Percentiles rank a stretch among this genome's conserved stretches.
Evolutionary conservation across 1,139 yeast species (phyloP).

Genomic region (Magnusiomyces sp.): DNA sequence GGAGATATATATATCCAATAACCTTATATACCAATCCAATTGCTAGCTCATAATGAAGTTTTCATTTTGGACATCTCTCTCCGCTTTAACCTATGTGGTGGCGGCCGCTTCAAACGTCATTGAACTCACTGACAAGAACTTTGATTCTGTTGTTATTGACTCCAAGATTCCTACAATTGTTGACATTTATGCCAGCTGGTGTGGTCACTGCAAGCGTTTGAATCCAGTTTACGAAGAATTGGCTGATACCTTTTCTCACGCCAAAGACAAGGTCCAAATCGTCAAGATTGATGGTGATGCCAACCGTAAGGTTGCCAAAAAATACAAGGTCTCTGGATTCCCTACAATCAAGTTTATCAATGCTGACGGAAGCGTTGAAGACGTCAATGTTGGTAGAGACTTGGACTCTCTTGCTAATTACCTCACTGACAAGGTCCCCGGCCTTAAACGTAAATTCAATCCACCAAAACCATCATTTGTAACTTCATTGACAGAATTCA

Average conservation of each 20-base stretch:
- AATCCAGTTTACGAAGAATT: slow-evolving; percentile 60
- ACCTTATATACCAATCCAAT: too few relatives aligned
- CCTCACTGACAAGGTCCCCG: slow-evolving; percentile 42
- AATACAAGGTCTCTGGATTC: slow-evolving; percentile 51
- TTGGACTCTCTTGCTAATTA: slow-evolving; percentile 38
- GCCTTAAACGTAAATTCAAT: slow-evolving; percentile 27
- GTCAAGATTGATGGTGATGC: slow-evolving; percentile 60
- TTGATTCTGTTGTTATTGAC: slow-evolving; percentile 46
- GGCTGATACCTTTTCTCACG: slow-evolving; percentile 42
- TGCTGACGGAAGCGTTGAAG: slow-evolving; percentile 28
- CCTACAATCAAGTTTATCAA: slow-evolving; percentile 56
- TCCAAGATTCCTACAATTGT: slow-evolving; percentile 59
- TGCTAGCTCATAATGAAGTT: too few relatives aligned
- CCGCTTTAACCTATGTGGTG: too few relatives aligned
- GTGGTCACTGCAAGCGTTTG: slow-evolving; percentile 66
- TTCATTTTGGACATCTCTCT: too few relatives aligned
- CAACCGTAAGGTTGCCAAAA: slow-evolving; percentile 45
- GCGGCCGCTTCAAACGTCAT: slow-evolving; percentile 28
- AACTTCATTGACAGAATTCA: slow-evolving; percentile 34
- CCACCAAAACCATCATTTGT: slow-evolving; percentile 28
- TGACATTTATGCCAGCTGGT: slow-evolving; percentile 76
- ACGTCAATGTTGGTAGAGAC: slow-evolving; percentile 34
- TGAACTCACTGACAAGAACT: slow-evolving; percentile 40
- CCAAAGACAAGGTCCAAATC: slow-evolving; percentile 39
- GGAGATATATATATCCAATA: too few relatives aligned